These are phyloP conservation scores for Heritiera littoralis DNA, from an alignment of 345 rosid genomes.

Conservation along the genomic window DNA sequence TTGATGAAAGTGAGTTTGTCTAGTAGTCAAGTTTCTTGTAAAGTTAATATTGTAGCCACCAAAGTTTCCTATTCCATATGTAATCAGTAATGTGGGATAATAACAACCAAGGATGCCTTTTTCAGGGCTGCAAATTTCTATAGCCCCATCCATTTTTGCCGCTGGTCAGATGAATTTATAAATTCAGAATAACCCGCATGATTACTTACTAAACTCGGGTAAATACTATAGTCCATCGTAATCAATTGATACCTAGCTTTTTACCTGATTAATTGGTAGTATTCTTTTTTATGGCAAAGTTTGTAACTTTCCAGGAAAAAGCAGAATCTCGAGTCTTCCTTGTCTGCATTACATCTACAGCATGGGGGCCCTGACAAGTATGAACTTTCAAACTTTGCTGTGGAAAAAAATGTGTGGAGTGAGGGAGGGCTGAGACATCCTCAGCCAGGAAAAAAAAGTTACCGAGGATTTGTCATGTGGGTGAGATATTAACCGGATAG, in stretches of 20 bases:
- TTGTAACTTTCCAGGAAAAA: background rate
- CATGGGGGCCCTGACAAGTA: background rate
- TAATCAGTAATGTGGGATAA: background rate
- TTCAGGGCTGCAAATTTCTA: background rate
- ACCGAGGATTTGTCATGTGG: background rate
- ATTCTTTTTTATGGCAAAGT: background rate
- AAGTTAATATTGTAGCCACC: background rate
- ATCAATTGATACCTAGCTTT: background rate
- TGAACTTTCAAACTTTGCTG: background rate
- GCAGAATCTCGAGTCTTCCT: background rate
- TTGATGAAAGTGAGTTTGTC: background rate
- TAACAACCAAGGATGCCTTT: background rate
- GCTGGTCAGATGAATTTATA: background rate
- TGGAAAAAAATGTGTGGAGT: background rate
- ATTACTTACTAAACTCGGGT: too few relatives aligned
- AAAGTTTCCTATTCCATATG: background rate
- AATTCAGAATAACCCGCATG: too few relatives aligned
- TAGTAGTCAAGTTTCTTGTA: background rate
- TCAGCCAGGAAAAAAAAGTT: background rate
- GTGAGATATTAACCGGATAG: background rate
- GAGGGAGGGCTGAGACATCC: background rate
- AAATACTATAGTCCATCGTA: background rate
- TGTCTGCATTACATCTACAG: background rate
- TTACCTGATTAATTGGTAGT: background rate
- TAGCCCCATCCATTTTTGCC: background rate